Percentiles rank a stretch among this genome's conserved stretches.
Conservation (phyloP, 768 basidiomycete species). For the Trametes sanguinea region DNA sequence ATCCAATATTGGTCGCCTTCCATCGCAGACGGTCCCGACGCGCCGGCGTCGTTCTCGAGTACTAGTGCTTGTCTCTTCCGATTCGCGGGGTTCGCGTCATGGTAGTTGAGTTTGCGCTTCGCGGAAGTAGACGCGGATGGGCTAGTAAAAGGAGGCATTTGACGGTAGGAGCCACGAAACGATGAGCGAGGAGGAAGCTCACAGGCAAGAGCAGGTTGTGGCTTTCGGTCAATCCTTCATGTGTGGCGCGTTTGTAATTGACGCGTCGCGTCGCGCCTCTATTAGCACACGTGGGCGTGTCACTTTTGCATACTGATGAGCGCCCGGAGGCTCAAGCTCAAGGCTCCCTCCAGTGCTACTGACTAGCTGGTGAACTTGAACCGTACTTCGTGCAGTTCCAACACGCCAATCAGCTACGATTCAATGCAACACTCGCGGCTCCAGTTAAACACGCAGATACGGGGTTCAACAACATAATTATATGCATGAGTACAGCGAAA, state of each 20-base stretch:
- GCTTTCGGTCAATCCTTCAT: background rate
- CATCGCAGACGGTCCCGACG: conserved; percentile 6
- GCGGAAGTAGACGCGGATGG: background rate
- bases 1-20: conserved; percentile 59
- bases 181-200: background rate
- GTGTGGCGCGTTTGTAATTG: conserved; percentile 4
- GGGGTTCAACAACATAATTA: background rate
- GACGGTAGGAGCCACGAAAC: background rate
- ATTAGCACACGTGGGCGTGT: conserved; percentile 18
- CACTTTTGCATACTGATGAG: background rate
- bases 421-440: background rate
- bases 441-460: background rate
- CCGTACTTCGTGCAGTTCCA: no score
- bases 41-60: conserved; percentile 15
- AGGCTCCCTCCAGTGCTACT: background rate
- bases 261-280: conserved; percentile 21
- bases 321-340: background rate
- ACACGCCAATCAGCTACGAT: no score
- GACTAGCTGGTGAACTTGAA: no score
- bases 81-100: conserved; percentile 18
- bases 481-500: background rate
- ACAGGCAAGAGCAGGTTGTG: background rate
- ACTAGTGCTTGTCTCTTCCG: conserved; percentile 30
- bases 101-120: conserved; percentile 29
- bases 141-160: conserved; percentile 25